A percentile compares a stretch with the other conserved stretches of the same genome.
phyloP scores from a whole-genome alignment of 1,284 basidiomycete genomes.

The Microbotryum silenes-acaulis region DNA sequence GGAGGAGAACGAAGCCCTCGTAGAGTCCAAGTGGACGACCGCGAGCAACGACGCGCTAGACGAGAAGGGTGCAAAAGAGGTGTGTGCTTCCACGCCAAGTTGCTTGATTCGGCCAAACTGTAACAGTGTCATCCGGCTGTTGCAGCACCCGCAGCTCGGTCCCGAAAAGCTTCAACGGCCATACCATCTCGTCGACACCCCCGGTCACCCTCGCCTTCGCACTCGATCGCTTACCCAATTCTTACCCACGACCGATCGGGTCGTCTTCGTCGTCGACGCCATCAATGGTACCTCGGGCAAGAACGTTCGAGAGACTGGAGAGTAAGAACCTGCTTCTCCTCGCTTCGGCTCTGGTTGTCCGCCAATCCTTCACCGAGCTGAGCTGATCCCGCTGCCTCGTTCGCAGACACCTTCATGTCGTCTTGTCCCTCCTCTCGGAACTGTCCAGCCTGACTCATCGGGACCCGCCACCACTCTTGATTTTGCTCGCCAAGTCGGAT shows the following conservation, averaged over 20 bases:
- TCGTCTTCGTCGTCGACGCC: slow-evolving; percentile 33
- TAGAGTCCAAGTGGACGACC: slow-evolving; percentile 16
- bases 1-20: slow-evolving; percentile 30
- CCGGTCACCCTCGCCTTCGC: slow-evolving; percentile 34
- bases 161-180: not conserved
- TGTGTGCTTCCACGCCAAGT: not conserved
- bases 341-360: not conserved
- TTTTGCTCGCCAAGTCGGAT: slow-evolving; percentile 35
- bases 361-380: too few relatives aligned
- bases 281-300: slow-evolving; percentile 24
- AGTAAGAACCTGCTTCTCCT: slow-evolving; percentile 14
- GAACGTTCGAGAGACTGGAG: slow-evolving; percentile 31
- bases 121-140: not conserved
- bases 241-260: slow-evolving; percentile 29
- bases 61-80: slow-evolving; percentile 8
- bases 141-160: not conserved
- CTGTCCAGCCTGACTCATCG: slow-evolving; percentile 5
- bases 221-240: slow-evolving; percentile 33
- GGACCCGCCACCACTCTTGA: slow-evolving; percentile 18
- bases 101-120: not conserved
- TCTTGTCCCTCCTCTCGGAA: slow-evolving; percentile 31
- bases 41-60: not conserved
- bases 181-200: slow-evolving; percentile 32
- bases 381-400: not conserved
- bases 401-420: slow-evolving; percentile 31